Conservation (phyloP, 345 rosid genomes). For the Mercurialis annua region DNA sequence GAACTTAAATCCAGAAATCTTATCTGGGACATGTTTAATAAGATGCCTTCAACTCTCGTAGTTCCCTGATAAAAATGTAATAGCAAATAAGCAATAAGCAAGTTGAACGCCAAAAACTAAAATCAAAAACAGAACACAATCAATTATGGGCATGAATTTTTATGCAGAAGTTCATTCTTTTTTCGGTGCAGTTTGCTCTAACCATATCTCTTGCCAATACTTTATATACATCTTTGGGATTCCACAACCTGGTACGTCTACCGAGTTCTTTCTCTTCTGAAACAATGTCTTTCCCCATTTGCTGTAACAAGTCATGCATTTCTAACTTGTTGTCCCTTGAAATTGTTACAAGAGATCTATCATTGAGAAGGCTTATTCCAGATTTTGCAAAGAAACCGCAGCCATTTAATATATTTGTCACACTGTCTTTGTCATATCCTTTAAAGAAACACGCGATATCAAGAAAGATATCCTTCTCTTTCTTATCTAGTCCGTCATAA, state of each 20-base stretch:
- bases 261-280: neutral
- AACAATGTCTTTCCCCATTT: neutral
- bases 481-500: neutral
- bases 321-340: constrained; percentile 3
- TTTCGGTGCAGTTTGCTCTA: too few relatives aligned
- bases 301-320: neutral
- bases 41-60: neutral
- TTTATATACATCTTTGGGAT: neutral
- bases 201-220: neutral
- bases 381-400: neutral
- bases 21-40: neutral
- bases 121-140: too few relatives aligned
- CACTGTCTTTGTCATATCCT: neutral
- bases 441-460: neutral
- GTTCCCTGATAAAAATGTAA: neutral
- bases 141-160: too few relatives aligned
- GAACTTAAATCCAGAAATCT: neutral
- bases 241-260: constrained; percentile 1
- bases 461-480: too few relatives aligned
- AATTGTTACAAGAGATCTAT: neutral
- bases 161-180: too few relatives aligned
- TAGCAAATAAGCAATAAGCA: neutral
- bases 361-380: neutral
- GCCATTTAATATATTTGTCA: neutral
- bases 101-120: neutral